Percentiles rank a stretch among this genome's conserved stretches.
Conservation (phyloP, 2,329 filamentous ascomycete species). For the Aphanoascus verrucosus region DNA sequence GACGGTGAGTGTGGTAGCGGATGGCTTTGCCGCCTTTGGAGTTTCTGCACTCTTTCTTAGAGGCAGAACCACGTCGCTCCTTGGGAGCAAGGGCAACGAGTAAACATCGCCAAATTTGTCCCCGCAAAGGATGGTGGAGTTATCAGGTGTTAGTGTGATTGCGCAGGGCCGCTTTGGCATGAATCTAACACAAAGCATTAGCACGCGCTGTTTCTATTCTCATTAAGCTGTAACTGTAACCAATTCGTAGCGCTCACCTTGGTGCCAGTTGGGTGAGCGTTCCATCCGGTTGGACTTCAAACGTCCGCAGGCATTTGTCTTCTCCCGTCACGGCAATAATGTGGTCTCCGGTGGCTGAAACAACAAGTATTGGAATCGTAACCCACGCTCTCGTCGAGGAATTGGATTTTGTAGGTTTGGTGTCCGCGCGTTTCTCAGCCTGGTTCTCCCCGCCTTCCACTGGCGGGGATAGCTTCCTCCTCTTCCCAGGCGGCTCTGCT, state of each 20-base stretch:
- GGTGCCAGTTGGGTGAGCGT: conserved; percentile 57
- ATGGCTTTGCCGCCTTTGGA: conserved; percentile 37
- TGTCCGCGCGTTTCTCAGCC: conserved; percentile 1
- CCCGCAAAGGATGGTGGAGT: conserved; percentile 63
- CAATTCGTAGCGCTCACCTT: conserved; percentile 45
- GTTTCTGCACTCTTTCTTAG: conserved; percentile 19
- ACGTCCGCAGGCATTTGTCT: conserved; percentile 82
- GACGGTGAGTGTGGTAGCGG: conserved; percentile 49
- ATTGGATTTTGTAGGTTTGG: conserved; percentile 3
- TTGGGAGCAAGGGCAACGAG: conserved; percentile 59
- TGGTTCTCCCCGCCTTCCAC: conserved; percentile 19
- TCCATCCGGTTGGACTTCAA: conserved; percentile 54
- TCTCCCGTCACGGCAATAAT: conserved; percentile 73
- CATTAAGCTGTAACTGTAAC: not conserved
- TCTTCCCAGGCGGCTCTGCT: conserved; percentile 36
- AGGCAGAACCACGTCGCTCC: conserved; percentile 30
- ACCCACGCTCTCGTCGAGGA: conserved; percentile 29
- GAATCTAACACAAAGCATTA: conserved; percentile 38
- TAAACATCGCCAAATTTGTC: conserved; percentile 99
- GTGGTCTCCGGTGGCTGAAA: conserved; percentile 55
- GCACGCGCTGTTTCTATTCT: not conserved
- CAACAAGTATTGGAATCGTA: conserved; percentile 58
- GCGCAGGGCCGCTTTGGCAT: conserved; percentile 88
- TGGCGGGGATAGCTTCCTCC: conserved; percentile 31
- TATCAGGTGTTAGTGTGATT: conserved; percentile 58